Evolutionary conservation across 2,329 filamentous ascomycete species (phyloP), one percentile per base, ranked within the genome.

Genomic region (Stemphylium beticola): DNA sequence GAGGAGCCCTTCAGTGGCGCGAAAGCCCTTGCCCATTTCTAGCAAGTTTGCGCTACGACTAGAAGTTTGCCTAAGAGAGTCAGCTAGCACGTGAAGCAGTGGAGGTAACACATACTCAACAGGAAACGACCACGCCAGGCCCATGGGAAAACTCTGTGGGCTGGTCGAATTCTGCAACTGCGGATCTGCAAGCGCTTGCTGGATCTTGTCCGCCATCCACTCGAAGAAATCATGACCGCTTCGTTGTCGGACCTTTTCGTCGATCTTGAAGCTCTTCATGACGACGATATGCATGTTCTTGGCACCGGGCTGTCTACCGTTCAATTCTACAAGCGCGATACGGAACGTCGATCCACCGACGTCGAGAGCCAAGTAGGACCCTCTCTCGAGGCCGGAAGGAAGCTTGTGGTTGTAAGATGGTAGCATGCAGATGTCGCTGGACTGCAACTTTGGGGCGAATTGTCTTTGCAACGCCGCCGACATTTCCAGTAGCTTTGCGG

Each of bases 271-370:
- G 39, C 79, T 81, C 33, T 79, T 77, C 72, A 85, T 83, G 53
- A 77, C 78, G 47, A 83, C 73, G 50, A 87, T 85, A 54, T 79
- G 77, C 79, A 87, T 81, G 57, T 76, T 74, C 53, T 77, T 76
- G 58, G 71, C 67, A 29, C 74, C 75, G n/a, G 75, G 67, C 7
- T 74, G 65, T 48, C 78, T 77, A 29, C 83, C 84, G 52, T 70
- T 71, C 45, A 88, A 70, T 57, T 85, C 78, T 26, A 88, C 82
- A 57, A 87, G 72, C 22, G 85, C 85, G 34, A 87, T 81, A 8
- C 86, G 82, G 64, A 88, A 85, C 1, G 85, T 88, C 14, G 86
- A 87, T n/a, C 86, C 86, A 29, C 86, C 86, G 17, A 88, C 84
- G 65, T 88, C 86, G 54, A 88, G 75, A 4, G 85, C 84, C 32